A percentile compares a stretch with the other conserved stretches of the same genome.
Evolutionary conservation across 306 rosid species (phyloP).

Genomic region (Morella rubra): DNA sequence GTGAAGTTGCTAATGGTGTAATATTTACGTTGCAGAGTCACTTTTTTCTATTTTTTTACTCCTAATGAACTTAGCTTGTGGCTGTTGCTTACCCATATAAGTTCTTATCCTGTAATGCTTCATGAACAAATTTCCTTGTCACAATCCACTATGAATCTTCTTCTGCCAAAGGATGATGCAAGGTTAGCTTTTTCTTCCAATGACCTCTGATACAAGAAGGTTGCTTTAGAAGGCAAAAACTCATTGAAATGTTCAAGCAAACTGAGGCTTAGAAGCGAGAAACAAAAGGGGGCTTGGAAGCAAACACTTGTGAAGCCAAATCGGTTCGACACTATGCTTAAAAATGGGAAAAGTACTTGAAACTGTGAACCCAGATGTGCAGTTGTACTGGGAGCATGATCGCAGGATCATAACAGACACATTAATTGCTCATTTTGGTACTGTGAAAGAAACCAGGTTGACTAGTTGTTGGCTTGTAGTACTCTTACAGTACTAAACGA

Average conservation of each 20-base stretch:
- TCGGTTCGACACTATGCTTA: background rate
- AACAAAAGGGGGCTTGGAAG: conserved; percentile 3
- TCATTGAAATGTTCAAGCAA: background rate
- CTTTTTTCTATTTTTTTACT: background rate
- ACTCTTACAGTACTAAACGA: conserved; percentile 8
- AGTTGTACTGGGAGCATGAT: background rate
- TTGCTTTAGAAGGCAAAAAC: background rate
- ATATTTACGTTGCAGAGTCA: conserved; percentile 20
- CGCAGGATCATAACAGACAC: background rate
- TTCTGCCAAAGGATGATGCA: background rate
- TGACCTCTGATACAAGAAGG: background rate
- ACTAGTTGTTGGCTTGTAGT: conserved; percentile 1
- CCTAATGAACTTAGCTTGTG: conserved; percentile 4
- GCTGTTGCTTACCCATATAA: background rate
- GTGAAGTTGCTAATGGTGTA: conserved; percentile 22
- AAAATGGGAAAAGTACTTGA: background rate
- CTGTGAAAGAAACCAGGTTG: background rate
- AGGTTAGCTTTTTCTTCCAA: conserved; percentile 4
- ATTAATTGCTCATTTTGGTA: background rate
- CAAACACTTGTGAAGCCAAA: conserved; percentile 6
- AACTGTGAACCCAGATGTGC: background rate
- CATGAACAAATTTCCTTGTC: background rate
- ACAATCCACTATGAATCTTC: background rate
- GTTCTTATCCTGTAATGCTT: background rate
- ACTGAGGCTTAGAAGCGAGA: conserved; percentile 17